Evolutionary conservation across 768 basidiomycete genomes (phyloP).

Genomic region (Sporobolomyces pararoseus): DNA sequence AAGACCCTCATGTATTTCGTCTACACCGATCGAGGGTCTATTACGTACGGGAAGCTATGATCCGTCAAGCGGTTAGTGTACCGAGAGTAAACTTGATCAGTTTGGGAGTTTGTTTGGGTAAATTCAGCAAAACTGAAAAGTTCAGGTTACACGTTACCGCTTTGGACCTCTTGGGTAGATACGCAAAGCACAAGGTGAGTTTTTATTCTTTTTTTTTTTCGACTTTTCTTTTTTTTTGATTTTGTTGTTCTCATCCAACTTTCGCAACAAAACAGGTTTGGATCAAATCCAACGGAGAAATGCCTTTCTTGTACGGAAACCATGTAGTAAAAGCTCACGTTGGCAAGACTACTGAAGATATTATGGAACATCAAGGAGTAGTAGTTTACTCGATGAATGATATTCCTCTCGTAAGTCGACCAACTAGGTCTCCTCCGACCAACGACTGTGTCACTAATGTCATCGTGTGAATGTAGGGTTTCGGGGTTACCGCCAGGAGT

Average conservation of each 20-base stretch:
- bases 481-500: constrained; percentile 92
- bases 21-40: constrained; percentile 90
- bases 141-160: constrained; percentile 95
- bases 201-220: neutral
- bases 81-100: constrained; percentile 87
- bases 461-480: constrained; percentile 61
- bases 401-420: constrained; percentile 69
- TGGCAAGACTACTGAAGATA: constrained; percentile 98
- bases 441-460: neutral
- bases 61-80: constrained; percentile 86
- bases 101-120: constrained; percentile 94
- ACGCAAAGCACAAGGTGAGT: constrained; percentile 91
- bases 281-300: constrained; percentile 99
- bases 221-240: neutral
- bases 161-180: constrained; percentile 87
- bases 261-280: constrained; percentile 65
- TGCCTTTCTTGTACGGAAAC: constrained; percentile 98
- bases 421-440: neutral
- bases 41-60: constrained; percentile 91
- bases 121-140: constrained; percentile 93
- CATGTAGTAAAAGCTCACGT: constrained; percentile 97
- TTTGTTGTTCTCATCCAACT: no score
- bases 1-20: constrained; percentile 56
- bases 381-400: constrained; percentile 95
- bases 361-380: constrained; percentile 97